Percentiles rank a stretch among this genome's conserved stretches.
Conservation (phyloP, 306 rosid genomes). For the Echinosophora koreensis region DNA sequence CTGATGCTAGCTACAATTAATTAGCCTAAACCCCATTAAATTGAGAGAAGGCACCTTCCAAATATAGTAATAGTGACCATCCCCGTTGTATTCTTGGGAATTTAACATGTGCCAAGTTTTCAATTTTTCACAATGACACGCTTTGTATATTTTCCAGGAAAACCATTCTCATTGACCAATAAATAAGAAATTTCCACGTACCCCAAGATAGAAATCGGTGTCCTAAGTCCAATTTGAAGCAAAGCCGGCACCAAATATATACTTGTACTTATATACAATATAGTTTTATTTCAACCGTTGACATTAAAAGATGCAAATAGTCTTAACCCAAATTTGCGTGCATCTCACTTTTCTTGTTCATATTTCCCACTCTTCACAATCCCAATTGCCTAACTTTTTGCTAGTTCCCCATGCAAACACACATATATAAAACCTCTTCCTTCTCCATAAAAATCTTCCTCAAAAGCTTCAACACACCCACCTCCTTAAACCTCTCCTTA, state of each 20-base stretch:
- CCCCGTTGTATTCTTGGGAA: constrained; percentile 30
- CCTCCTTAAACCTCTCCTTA: constrained; percentile 5
- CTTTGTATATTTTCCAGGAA: constrained; percentile 34
- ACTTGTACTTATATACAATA: background rate
- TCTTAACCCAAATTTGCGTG: constrained; percentile 50
- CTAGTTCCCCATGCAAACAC: constrained; percentile 61
- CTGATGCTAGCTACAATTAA: background rate
- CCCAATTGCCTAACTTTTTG: constrained; percentile 52
- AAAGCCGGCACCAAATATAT: constrained; percentile 56
- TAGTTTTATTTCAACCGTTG: constrained; percentile 54
- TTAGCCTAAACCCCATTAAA: background rate
- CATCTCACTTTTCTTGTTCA: constrained; percentile 47
- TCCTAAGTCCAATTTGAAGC: constrained; percentile 37
- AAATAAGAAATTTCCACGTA: constrained; percentile 30
- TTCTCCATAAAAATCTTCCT: constrained; percentile 23
- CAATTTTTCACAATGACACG: constrained; percentile 44
- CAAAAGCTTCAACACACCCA: background rate
- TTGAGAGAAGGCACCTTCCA: constrained; percentile 25
- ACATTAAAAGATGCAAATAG: constrained; percentile 53
- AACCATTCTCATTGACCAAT: constrained; percentile 46
- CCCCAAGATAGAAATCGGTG: background rate
- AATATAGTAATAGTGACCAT: constrained; percentile 23
- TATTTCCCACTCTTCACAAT: constrained; percentile 46
- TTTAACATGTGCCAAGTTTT: constrained; percentile 40
- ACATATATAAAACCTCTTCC: constrained; percentile 43